Evolutionary conservation across 1,139 yeast genomes (phyloP).

Genomic region (Pichia sp.): DNA sequence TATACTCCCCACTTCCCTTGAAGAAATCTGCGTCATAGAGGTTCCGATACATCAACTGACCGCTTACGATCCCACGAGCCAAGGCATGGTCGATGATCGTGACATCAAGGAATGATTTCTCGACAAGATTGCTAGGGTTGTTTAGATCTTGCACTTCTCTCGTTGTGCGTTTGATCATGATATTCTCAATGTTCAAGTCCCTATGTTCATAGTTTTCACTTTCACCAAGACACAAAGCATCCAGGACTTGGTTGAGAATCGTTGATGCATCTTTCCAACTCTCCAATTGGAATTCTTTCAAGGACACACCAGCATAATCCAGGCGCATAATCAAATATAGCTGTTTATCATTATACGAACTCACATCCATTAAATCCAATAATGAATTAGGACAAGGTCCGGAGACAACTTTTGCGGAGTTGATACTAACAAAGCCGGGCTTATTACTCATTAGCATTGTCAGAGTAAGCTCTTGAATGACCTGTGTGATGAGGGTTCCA

Average conservation of each 20-base stretch:
- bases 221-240: conserved; percentile 49
- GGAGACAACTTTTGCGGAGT: conserved; percentile 41
- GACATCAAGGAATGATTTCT: conserved; percentile 32
- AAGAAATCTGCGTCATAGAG: conserved; percentile 35
- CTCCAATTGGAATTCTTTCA: conserved; percentile 40
- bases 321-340: conserved; percentile 42
- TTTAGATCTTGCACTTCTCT: conserved; percentile 9
- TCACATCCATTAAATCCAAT: conserved; percentile 8
- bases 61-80: conserved; percentile 40
- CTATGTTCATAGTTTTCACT: conserved; percentile 57
- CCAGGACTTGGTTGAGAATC: conserved; percentile 50
- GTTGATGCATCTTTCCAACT: conserved; percentile 51
- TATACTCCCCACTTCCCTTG: conserved; percentile 31
- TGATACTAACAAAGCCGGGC: conserved; percentile 36
- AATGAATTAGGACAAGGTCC: conserved; percentile 40
- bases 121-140: conserved; percentile 14
- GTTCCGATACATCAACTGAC: conserved; percentile 36
- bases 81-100: conserved; percentile 57
- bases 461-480: conserved; percentile 45
- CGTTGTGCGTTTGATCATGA: conserved; percentile 32
- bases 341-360: conserved; percentile 30
- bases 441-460: conserved; percentile 34
- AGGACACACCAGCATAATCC: conserved; percentile 45
- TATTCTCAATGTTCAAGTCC: conserved; percentile 62
- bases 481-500: conserved; percentile 36